These are phyloP conservation scores for Nicotiana paniculata DNA, from an alignment of 257 asterid genomes.

Conservation along the genomic window DNA sequence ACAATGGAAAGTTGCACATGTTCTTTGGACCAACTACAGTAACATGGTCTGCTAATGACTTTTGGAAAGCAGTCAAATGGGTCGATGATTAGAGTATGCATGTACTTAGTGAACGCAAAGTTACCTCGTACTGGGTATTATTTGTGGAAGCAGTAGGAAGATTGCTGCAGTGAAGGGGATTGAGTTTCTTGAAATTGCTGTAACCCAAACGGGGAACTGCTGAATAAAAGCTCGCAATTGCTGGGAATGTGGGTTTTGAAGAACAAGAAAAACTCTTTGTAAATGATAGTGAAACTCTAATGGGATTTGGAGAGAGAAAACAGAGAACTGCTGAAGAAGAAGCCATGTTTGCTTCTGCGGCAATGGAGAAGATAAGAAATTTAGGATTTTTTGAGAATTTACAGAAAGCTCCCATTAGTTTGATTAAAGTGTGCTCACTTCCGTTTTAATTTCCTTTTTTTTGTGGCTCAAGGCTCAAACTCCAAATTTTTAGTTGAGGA, in stretches of 20 bases:
- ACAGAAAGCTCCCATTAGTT: background rate
- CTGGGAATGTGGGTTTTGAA: slow-evolving; percentile 17
- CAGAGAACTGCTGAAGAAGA: background rate
- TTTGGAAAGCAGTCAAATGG: background rate
- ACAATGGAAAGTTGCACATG: background rate
- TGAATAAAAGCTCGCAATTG: slow-evolving; percentile 15
- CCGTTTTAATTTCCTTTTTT: background rate
- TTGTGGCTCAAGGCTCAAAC: too few relatives aligned
- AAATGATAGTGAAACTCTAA: background rate
- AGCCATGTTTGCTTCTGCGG: background rate
- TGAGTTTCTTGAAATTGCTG: slow-evolving; percentile 19
- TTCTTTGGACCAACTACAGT: background rate
- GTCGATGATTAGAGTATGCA: background rate
- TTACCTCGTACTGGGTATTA: slow-evolving; percentile 77
- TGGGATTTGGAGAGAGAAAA: background rate
- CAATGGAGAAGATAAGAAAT: background rate
- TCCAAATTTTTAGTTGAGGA: too few relatives aligned
- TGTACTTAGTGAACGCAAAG: background rate
- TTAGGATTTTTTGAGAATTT: background rate
- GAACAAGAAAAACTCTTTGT: background rate
- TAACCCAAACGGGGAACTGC: slow-evolving; percentile 18
- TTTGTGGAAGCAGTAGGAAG: slow-evolving; percentile 43
- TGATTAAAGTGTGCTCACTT: too few relatives aligned
- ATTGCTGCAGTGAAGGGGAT: slow-evolving; percentile 34
- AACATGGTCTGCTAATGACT: background rate